phyloP scores from a whole-genome alignment of 441 rosid species.

The Eruca vesicaria region DNA sequence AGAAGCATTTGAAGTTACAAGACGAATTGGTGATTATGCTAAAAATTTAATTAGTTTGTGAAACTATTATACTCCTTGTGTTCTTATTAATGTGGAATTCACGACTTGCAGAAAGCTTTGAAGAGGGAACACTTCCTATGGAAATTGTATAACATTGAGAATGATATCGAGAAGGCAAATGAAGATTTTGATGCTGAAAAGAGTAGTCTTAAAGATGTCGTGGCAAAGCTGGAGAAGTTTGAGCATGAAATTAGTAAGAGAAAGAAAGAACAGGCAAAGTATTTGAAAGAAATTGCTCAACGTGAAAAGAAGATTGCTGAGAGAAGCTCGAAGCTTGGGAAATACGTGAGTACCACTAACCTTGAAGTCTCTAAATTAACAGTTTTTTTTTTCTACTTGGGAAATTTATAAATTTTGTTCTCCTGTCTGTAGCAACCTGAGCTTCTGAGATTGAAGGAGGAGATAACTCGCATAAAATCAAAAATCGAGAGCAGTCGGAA shows the following conservation, averaged over 20 bases:
- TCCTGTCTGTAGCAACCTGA: conserved; percentile 75
- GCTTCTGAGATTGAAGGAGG: conserved; percentile 88
- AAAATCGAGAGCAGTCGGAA: conserved; percentile 81
- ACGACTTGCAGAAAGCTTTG: conserved; percentile 67
- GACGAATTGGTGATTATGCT: conserved; percentile 69
- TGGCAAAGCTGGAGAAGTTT: conserved; percentile 65
- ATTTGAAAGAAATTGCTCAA: conserved; percentile 75
- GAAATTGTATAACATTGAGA: conserved; percentile 82
- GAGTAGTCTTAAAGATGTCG: conserved; percentile 57
- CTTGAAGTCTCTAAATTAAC: conserved; percentile 17
- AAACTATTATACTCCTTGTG: background rate
- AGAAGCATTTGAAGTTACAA: conserved; percentile 86
- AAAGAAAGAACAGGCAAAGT: conserved; percentile 77
- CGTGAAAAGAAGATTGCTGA: conserved; percentile 86
- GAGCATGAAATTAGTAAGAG: conserved; percentile 65
- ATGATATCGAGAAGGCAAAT: conserved; percentile 61
- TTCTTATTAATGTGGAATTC: conserved; percentile 3
- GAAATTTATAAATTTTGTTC: conserved; percentile 19
- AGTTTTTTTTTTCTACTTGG: conserved; percentile 9
- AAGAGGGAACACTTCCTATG: conserved; percentile 84
- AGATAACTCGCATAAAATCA: conserved; percentile 74
- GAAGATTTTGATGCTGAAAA: conserved; percentile 75
- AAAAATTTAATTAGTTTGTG: conserved; percentile 11
- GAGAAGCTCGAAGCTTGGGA: conserved; percentile 66
- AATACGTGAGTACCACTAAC: conserved; percentile 58